A percentile compares a stretch with the other conserved stretches of the same genome.
Evolutionary conservation across 768 basidiomycete species (phyloP).

Genomic region (Pleurotus ostreatus): DNA sequence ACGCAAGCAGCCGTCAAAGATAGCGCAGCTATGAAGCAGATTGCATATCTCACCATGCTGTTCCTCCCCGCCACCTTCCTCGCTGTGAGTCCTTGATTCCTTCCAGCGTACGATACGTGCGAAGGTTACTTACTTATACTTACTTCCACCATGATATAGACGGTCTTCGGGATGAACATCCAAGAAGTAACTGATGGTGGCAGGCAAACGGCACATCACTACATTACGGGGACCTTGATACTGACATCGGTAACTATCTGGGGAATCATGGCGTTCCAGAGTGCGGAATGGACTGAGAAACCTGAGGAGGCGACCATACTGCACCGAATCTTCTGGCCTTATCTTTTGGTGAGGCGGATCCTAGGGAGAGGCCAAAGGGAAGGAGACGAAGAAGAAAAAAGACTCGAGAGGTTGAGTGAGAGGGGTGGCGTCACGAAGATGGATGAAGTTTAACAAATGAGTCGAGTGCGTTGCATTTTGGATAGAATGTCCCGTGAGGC

Average conservation of each 20-base stretch:
- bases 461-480: too few species aligned
- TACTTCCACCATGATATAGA: constrained; percentile 18
- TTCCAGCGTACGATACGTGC: neutral
- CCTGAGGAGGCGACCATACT: neutral
- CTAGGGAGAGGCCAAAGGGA: too few species aligned
- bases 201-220: constrained; percentile 31
- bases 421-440: too few species aligned
- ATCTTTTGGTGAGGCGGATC: neutral
- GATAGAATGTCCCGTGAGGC: too few species aligned
- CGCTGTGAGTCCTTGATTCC: constrained; percentile 25
- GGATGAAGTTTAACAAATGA: too few species aligned
- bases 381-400: too few species aligned
- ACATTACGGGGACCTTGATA: constrained; percentile 32
- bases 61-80: constrained; percentile 55
- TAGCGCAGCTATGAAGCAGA: constrained; percentile 43
- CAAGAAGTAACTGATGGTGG: constrained; percentile 26
- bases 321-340: neutral
- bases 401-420: too few species aligned
- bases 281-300: constrained; percentile 17
- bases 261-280: constrained; percentile 44
- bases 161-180: constrained; percentile 49
- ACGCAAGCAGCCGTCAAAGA: constrained; percentile 40
- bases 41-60: constrained; percentile 60
- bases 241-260: constrained; percentile 40
- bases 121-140: neutral